Base-by-base conservation (phyloP, 2,329 filamentous ascomycete genomes). In the Colletotrichum theobromicola region DNA sequence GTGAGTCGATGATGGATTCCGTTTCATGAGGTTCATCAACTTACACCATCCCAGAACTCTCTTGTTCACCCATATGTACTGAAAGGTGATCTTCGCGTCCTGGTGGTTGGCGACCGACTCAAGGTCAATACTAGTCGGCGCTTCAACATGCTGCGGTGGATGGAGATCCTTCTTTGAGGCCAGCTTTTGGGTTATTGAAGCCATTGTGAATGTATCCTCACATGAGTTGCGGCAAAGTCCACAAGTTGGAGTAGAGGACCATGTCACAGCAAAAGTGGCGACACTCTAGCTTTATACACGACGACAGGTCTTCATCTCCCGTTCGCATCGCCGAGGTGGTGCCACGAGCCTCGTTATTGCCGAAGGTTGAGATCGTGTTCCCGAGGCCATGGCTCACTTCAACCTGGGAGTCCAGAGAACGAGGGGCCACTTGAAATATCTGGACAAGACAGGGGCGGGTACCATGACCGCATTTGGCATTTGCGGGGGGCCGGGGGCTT, bases 21-120 rank as follows among this genome's bases (percentile, higher is more conserved):
- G 5, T 7, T 8, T 34, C 18, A 37, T 32, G 46, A 37, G 16
- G 18, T 13, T 2, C n/a, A 46, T 28, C 50, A 24, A 69, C 70
- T 61, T 50, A 75, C 69, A 75, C 63, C 70, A 72, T 24, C 58
- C 63, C 5, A 69, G 46, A 1, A 75, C 73, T 30, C 64, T 70
- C 8, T 64, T 72, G 13, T 75, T 68, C 24, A 65, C 65, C 64
- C 58, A 73, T 8, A 75, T 9, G 35, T 75, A 61, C 15, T 30
- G 26, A 16, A 73, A 69, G 15, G 46, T 30, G 15, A 69, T 67
- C 42, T 46, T 63, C 16, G 69, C 65, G 30, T 72, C 46, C n/a
- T 66, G 63, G 2, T 34, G 26, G 15, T 66, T 37, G 46, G 46
- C 63, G 28, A 55, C 30, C 50, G 64, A 32, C 32, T 67, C 64